Evolutionary conservation across 805 yeast genomes (phyloP).

Genomic region (Cyberlindnera euphorbiae): DNA sequence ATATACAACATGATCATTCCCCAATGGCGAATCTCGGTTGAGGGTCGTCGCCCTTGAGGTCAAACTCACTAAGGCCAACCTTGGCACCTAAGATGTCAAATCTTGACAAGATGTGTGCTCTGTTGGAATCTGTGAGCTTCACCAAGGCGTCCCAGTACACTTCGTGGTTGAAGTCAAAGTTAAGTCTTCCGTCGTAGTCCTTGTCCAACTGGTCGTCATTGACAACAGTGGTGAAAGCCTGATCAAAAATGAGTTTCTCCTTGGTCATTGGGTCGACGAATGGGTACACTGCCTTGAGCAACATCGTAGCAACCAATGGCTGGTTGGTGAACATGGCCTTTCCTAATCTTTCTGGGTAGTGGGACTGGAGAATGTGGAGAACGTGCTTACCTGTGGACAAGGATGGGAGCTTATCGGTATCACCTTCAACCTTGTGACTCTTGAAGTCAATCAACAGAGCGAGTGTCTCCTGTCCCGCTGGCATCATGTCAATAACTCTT

Average conservation of each 20-base stretch:
- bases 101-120: slow-evolving; percentile 55
- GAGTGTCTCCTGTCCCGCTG: slow-evolving; percentile 87
- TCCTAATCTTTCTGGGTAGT: slow-evolving; percentile 94
- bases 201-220: slow-evolving; percentile 74
- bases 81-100: slow-evolving; percentile 62
- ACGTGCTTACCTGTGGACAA: slow-evolving; percentile 84
- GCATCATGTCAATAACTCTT: slow-evolving; percentile 88
- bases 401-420: slow-evolving; percentile 71
- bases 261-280: slow-evolving; percentile 93
- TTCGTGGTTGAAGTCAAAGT: slow-evolving; percentile 76
- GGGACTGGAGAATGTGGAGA: slow-evolving; percentile 86
- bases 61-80: slow-evolving; percentile 78
- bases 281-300: slow-evolving; percentile 83
- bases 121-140: slow-evolving; percentile 52
- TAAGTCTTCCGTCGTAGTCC: slow-evolving; percentile 77
- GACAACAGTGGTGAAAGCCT: slow-evolving; percentile 78
- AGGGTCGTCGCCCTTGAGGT: slow-evolving; percentile 48
- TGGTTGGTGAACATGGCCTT: slow-evolving; percentile 85
- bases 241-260: slow-evolving; percentile 85
- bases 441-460: slow-evolving; percentile 90
- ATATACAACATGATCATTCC: no score
- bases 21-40: slow-evolving; percentile 6
- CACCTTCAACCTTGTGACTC: slow-evolving; percentile 43
- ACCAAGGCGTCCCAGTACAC: slow-evolving; percentile 71
- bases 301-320: slow-evolving; percentile 89